Evolutionary conservation across 2,329 filamentous ascomycete genomes (phyloP).

Genomic region (Pseudocercospora pini-densiflorae): DNA sequence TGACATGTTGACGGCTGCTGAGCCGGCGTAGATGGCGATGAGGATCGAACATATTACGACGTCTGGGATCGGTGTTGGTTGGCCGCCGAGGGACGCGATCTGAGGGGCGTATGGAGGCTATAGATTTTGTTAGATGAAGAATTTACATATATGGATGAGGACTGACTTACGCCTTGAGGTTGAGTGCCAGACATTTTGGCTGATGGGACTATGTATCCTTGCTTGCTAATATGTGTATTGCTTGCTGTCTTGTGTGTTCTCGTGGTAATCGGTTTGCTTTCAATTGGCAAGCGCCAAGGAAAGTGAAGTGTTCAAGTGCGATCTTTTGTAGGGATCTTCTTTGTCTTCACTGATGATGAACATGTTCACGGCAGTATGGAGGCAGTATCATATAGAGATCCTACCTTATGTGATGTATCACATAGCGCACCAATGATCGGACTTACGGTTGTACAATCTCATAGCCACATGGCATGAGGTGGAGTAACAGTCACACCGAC

Average conservation of each 20-base stretch:
- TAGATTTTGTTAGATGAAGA: slow-evolving; percentile 1
- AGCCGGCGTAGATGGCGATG: slow-evolving; percentile 46
- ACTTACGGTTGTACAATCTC: slow-evolving; percentile 3
- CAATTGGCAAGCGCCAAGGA: neutral
- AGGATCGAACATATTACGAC: slow-evolving; percentile 49
- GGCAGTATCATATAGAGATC: neutral
- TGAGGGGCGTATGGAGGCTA: slow-evolving; percentile 36
- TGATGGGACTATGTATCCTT: neutral
- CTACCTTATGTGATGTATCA: neutral
- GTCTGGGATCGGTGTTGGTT: slow-evolving; percentile 43
- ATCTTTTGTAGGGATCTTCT: neutral
- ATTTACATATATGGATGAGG: neutral
- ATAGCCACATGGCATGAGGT: neutral
- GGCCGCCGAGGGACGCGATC: slow-evolving; percentile 44
- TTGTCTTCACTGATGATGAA: neutral
- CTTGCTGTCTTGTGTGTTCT: neutral
- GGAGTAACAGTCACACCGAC: neutral
- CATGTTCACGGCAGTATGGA: neutral
- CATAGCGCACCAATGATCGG: slow-evolving; percentile 6
- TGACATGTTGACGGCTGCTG: slow-evolving; percentile 47
- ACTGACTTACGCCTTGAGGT: slow-evolving; percentile 22
- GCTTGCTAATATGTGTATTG: neutral
- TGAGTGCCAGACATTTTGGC: slow-evolving; percentile 5
- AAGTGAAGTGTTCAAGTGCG: neutral
- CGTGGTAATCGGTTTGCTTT: neutral